Percentiles rank a stretch among this genome's conserved stretches.
Conservation (phyloP, 176 grass and related monocot genomes). For the Lolium perenne region DNA sequence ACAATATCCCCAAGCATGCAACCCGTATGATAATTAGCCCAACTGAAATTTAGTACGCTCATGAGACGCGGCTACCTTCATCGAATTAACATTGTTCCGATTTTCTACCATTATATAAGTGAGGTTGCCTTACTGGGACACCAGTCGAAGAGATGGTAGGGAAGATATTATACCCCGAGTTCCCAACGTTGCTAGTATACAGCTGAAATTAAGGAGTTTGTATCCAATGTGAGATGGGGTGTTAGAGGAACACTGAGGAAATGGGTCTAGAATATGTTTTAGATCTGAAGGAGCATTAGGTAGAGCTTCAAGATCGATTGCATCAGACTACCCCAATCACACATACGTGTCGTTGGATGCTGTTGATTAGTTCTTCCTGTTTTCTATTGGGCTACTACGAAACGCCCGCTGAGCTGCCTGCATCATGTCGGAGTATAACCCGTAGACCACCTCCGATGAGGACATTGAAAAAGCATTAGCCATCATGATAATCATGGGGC, state of each 20-base stretch:
- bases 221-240: not conserved
- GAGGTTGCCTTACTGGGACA: not conserved
- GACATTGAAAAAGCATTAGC: too few relatives aligned
- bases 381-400: too few relatives aligned
- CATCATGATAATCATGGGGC: too few relatives aligned
- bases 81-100: not conserved
- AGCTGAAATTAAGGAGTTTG: not conserved
- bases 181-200: not conserved
- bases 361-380: too few relatives aligned
- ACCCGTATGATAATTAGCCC: not conserved
- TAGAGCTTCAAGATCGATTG: too few relatives aligned
- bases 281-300: too few relatives aligned
- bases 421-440: too few relatives aligned
- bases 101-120: not conserved
- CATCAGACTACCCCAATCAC: too few relatives aligned
- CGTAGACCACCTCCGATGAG: too few relatives aligned
- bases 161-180: not conserved
- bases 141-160: not conserved
- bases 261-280: not conserved
- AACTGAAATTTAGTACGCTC: not conserved
- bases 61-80: not conserved
- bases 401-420: too few relatives aligned
- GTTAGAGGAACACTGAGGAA: not conserved
- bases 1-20: not conserved
- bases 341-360: too few relatives aligned